Conservation (phyloP, 1,139 yeast species). For the Taphrina sp. region DNA sequence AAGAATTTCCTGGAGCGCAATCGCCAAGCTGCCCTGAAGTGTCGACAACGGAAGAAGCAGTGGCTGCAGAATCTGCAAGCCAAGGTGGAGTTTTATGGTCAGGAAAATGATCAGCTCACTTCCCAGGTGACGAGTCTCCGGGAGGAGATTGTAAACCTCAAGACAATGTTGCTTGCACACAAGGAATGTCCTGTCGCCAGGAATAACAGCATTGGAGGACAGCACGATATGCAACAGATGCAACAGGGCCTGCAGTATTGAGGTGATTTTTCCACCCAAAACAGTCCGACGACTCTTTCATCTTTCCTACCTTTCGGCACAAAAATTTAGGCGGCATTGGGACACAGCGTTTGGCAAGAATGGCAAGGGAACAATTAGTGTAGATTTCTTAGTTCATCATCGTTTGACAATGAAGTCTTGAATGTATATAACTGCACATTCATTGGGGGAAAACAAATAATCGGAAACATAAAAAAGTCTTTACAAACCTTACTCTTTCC, state of each 20-base stretch:
- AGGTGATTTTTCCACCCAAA: no score
- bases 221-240: conserved; percentile 1
- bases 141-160: conserved; percentile 58
- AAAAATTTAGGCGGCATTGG: no score
- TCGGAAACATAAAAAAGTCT: no score
- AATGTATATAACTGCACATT: no score
- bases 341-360: no score
- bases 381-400: no score
- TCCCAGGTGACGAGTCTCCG: conserved; percentile 58
- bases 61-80: conserved; percentile 79
- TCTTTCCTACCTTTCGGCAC: no score
- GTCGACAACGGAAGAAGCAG: conserved; percentile 92
- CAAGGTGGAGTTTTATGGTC: conserved; percentile 65
- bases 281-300: no score
- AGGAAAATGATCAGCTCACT: conserved; percentile 68
- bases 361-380: no score
- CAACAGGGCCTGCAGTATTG: conserved; percentile 23
- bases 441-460: no score
- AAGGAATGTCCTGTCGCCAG: conserved; percentile 43
- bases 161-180: conserved; percentile 47
- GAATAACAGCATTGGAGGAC: conserved; percentile 3
- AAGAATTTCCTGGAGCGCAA: conserved; percentile 83
- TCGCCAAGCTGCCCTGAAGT: conserved; percentile 85
- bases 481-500: no score
- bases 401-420: no score